Percentiles rank a stretch among this genome's conserved stretches.
Conservation (phyloP, 768 basidiomycete genomes). For the Lactarius hatsudake region DNA sequence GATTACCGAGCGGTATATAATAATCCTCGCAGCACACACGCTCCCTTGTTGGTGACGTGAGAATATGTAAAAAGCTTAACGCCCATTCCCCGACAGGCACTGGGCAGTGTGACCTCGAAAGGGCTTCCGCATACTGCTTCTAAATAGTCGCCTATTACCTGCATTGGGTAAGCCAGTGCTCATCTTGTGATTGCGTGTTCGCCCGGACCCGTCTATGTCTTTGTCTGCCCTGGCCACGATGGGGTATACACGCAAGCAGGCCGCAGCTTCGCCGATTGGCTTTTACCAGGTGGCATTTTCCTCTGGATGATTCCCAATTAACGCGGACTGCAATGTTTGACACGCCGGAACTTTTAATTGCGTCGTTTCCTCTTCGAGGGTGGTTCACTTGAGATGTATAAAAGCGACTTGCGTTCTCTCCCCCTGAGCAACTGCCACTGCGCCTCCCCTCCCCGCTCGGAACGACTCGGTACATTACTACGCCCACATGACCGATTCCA, state of each 20-base stretch:
- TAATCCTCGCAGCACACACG: constrained; percentile 4
- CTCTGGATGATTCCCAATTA: constrained; percentile 25
- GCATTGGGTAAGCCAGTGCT: constrained; percentile 20
- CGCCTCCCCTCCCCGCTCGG: background rate
- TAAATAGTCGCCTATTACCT: constrained; percentile 22
- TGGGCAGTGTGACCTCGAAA: constrained; percentile 22
- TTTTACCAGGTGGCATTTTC: constrained; percentile 11
- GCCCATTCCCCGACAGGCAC: constrained; percentile 16
- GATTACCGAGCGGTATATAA: constrained; percentile 1
- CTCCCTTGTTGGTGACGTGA: constrained; percentile 21
- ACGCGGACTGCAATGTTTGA: constrained; percentile 22
- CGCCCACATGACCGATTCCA: constrained; percentile 19
- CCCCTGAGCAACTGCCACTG: constrained; percentile 6
- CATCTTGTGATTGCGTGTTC: constrained; percentile 18
- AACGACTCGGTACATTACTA: background rate
- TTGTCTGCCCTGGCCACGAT: constrained; percentile 15
- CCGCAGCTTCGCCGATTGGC: constrained; percentile 24
- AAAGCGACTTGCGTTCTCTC: constrained; percentile 1
- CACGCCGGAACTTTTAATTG: constrained; percentile 23
- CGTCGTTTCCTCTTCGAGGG: constrained; percentile 18
- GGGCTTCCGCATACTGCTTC: constrained; percentile 14
- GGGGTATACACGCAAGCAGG: constrained; percentile 8
- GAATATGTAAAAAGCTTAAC: constrained; percentile 25
- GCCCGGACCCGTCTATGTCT: constrained; percentile 15
- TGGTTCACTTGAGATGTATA: constrained; percentile 16